Conservation (phyloP, 345 rosid species). For the Isatis tinctoria region DNA sequence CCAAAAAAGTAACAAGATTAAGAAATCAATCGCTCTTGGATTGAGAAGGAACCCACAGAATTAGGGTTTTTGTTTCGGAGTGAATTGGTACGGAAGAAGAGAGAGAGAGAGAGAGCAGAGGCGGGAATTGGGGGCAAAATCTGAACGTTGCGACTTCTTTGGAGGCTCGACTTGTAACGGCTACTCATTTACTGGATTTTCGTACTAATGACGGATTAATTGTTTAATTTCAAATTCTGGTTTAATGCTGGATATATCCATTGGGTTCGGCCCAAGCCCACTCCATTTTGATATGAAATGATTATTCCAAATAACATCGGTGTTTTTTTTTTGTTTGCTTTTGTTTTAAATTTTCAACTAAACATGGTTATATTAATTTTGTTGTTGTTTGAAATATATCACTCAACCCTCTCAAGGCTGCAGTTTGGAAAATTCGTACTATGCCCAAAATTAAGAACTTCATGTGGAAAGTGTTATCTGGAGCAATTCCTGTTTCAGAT, state of each 20-base stretch:
- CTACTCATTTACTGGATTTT: slow-evolving; percentile 10
- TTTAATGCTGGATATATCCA: not conserved
- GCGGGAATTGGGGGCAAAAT: not conserved
- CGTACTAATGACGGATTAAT: slow-evolving; percentile 8
- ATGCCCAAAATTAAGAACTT: no score
- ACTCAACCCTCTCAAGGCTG: no score
- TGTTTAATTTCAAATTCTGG: not conserved
- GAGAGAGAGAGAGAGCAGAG: slow-evolving; percentile 4
- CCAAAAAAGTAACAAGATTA: not conserved
- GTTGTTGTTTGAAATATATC: no score
- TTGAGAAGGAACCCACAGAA: not conserved
- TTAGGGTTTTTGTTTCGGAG: slow-evolving; percentile 9
- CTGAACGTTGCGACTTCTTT: slow-evolving; percentile 24
- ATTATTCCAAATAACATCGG: not conserved
- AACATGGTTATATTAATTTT: not conserved
- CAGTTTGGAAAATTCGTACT: no score
- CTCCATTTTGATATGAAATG: not conserved
- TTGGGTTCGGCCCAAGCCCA: slow-evolving; percentile 16
- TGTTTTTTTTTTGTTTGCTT: not conserved
- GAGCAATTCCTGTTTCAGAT: no score
- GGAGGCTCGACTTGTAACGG: slow-evolving; percentile 21
- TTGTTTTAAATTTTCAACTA: not conserved
- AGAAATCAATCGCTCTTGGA: no score
- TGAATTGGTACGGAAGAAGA: not conserved
- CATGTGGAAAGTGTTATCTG: no score